These are phyloP conservation scores for Strombidium stylifer DNA, from an alignment of 73 alveolate genomes.

Conservation along the genomic window DNA sequence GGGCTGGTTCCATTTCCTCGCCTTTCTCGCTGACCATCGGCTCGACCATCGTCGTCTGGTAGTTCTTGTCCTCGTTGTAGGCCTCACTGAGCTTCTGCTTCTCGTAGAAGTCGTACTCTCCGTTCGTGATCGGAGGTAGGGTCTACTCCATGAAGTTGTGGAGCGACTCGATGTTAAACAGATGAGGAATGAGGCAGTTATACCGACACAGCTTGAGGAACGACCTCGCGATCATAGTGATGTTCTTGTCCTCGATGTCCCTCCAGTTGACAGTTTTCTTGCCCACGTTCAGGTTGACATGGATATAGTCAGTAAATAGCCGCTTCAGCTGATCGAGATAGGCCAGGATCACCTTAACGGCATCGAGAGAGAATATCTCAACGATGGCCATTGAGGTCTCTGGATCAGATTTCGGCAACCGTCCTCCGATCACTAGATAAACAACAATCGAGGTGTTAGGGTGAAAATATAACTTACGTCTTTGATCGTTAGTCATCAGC, in stretches of 20 bases:
- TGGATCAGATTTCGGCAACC: slow-evolving; percentile 63
- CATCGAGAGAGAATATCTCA: slow-evolving; percentile 50
- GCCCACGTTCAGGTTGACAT: slow-evolving; percentile 48
- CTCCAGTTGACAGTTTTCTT: slow-evolving; percentile 42
- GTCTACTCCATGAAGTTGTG: slow-evolving; percentile 48
- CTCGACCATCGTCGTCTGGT: slow-evolving; percentile 7
- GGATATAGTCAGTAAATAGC: slow-evolving; percentile 43
- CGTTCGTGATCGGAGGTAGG: slow-evolving; percentile 62
- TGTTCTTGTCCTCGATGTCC: slow-evolving; percentile 55
- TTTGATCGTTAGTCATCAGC: slow-evolving; percentile 41
- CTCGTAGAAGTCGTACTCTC: slow-evolving; percentile 46
- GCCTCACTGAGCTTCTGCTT: slow-evolving; percentile 27
- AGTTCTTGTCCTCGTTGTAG: slow-evolving; percentile 47
- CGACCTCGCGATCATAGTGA: slow-evolving; percentile 49
- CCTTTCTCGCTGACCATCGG: slow-evolving; percentile 51
- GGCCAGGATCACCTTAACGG: slow-evolving; percentile 33
- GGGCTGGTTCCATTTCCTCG: too few species aligned
- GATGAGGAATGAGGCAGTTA: slow-evolving; percentile 60
- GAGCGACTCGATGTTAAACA: slow-evolving; percentile 71
- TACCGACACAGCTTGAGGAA: slow-evolving; percentile 54
- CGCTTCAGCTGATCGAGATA: slow-evolving; percentile 45
- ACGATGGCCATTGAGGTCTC: too few species aligned
- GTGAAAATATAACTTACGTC: slow-evolving; percentile 9
- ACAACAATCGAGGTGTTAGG: too few species aligned
- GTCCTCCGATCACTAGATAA: slow-evolving; percentile 50